Conservation (phyloP, 331 rosid species). For the Malus hybrid region DNA sequence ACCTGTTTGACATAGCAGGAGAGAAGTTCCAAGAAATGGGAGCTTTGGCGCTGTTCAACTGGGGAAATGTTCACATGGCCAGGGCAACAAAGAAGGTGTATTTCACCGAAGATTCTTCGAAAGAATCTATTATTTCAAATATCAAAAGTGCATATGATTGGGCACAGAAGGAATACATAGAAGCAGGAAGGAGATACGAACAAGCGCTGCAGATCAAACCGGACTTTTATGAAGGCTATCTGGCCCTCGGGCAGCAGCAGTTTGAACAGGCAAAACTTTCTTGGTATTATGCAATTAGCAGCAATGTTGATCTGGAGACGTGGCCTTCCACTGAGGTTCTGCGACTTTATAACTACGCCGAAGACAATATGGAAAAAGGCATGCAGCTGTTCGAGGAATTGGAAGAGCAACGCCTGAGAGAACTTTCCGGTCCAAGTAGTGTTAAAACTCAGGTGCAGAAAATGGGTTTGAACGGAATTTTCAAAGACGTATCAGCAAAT, state of each 20-base stretch:
- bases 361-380: slow-evolving; percentile 77
- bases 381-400: slow-evolving; percentile 64
- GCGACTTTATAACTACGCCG: slow-evolving; percentile 61
- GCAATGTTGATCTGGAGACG: slow-evolving; percentile 38
- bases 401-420: slow-evolving; percentile 26
- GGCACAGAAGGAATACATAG: slow-evolving; percentile 48
- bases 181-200: slow-evolving; percentile 67
- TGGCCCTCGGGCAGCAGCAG: slow-evolving; percentile 68
- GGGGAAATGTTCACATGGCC: slow-evolving; percentile 82
- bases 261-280: slow-evolving; percentile 81
- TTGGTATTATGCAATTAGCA: slow-evolving; percentile 66
- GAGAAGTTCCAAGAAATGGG: slow-evolving; percentile 79
- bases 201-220: slow-evolving; percentile 56
- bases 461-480: slow-evolving; percentile 41
- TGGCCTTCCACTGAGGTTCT: slow-evolving; percentile 57
- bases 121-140: slow-evolving; percentile 30
- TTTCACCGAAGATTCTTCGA: slow-evolving; percentile 39
- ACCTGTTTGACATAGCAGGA: slow-evolving; percentile 60
- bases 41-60: slow-evolving; percentile 77
- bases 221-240: slow-evolving; percentile 66
- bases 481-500: slow-evolving; percentile 33
- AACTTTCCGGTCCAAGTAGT: slow-evolving; percentile 34
- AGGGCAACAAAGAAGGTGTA: slow-evolving; percentile 65
- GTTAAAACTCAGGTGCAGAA: slow-evolving; percentile 27
- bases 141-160: slow-evolving; percentile 48